Percentiles rank a stretch among this genome's conserved stretches.
Conservation (phyloP, 164 flowering plant species). For the Magnolia kwangsiensis region DNA sequence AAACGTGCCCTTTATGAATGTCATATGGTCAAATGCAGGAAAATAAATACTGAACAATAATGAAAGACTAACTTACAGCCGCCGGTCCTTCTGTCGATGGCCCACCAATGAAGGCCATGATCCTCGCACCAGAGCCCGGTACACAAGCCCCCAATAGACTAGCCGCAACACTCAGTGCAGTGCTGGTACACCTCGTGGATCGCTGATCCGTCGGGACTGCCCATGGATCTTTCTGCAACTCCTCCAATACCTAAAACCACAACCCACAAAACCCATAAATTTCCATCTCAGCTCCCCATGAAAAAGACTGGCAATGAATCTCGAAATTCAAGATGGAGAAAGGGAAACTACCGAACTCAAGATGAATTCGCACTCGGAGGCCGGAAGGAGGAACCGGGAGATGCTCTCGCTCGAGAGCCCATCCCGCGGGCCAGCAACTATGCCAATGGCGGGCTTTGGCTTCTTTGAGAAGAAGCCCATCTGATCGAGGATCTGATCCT, state of each 20-base stretch:
- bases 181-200: conserved; percentile 83
- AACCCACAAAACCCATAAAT: background rate
- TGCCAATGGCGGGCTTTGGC: conserved; percentile 67
- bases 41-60: background rate
- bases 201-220: conserved; percentile 68
- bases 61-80: conserved; percentile 53
- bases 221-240: conserved; percentile 95
- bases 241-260: conserved; percentile 68
- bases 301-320: background rate
- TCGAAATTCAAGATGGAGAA: background rate
- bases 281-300: background rate
- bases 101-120: conserved; percentile 93
- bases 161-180: conserved; percentile 82
- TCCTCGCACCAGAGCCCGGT: conserved; percentile 94
- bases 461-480: conserved; percentile 73
- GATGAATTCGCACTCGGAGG: conserved; percentile 82
- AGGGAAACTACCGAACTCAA: conserved; percentile 55
- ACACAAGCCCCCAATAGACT: conserved; percentile 85
- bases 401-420: conserved; percentile 75
- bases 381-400: conserved; percentile 73
- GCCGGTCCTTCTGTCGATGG: conserved; percentile 93
- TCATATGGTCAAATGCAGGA: background rate
- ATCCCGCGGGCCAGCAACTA: conserved; percentile 77
- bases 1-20: no score
- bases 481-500: conserved; percentile 79